phyloP scores from a whole-genome alignment of 805 yeast species.

The Kockiozyma suomiensis region DNA sequence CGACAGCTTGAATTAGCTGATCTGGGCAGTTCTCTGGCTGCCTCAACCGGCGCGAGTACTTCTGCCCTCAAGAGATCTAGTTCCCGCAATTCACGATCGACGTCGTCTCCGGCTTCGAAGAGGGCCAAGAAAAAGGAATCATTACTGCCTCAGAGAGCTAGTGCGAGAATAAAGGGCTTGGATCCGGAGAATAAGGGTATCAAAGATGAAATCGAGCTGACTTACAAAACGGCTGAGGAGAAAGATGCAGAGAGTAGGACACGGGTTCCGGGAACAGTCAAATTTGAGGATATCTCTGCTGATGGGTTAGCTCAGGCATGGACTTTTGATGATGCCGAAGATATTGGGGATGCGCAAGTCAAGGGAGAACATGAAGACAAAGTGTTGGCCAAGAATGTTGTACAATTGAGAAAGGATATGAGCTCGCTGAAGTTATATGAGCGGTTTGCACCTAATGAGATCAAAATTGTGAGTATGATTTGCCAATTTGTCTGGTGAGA shows the following conservation, averaged over 20 bases:
- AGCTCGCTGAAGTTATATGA: slow-evolving; percentile 55
- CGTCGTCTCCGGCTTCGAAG: not conserved
- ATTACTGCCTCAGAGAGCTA: slow-evolving; percentile 65
- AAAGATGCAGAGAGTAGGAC: slow-evolving; percentile 47
- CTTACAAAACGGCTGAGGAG: slow-evolving; percentile 38
- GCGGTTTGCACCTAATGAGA: slow-evolving; percentile 65
- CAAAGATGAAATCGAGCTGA: slow-evolving; percentile 41
- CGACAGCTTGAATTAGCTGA: slow-evolving; percentile 70
- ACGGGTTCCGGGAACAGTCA: slow-evolving; percentile 68
- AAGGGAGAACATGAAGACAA: not conserved
- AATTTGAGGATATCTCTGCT: slow-evolving; percentile 56
- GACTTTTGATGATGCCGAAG: slow-evolving; percentile 27
- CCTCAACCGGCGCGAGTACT: not conserved
- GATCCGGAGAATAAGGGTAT: slow-evolving; percentile 54
- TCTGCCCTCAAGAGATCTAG: not conserved
- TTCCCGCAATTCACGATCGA: not conserved
- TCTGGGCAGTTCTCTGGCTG: slow-evolving; percentile 37
- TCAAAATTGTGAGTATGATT: slow-evolving; percentile 62
- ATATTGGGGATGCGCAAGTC: slow-evolving; percentile 37
- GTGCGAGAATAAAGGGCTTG: slow-evolving; percentile 77
- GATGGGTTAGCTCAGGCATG: slow-evolving; percentile 17
- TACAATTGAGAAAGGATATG: slow-evolving; percentile 57
- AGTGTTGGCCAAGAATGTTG: slow-evolving; percentile 43
- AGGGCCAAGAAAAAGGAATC: not conserved
- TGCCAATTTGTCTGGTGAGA: not conserved